Conservation (phyloP, 2,329 filamentous ascomycete species). For the Alternaria incomplexa region DNA sequence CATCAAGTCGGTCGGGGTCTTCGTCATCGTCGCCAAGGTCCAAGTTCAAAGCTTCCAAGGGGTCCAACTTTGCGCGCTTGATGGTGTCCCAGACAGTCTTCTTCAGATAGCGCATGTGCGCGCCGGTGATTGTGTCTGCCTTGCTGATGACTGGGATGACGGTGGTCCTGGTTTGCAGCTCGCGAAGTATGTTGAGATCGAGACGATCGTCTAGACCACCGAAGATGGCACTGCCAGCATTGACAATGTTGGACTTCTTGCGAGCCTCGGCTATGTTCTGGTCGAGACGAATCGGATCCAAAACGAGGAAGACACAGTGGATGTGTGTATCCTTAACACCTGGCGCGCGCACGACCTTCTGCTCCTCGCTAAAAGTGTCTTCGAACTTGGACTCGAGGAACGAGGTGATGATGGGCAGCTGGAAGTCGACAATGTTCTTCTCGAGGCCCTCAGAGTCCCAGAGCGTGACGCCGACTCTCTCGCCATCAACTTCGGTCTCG, state of each 20-base stretch:
- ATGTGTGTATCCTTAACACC: slow-evolving; percentile 96
- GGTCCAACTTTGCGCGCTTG: slow-evolving; percentile 84
- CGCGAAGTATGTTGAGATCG: slow-evolving; percentile 87
- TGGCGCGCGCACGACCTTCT: slow-evolving; percentile 93
- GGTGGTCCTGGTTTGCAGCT: slow-evolving; percentile 89
- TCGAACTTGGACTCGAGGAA: slow-evolving; percentile 99
- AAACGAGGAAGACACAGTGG: slow-evolving; percentile 89
- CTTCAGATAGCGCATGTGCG: slow-evolving; percentile 92
- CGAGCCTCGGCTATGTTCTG: slow-evolving; percentile 73
- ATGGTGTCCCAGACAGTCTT: slow-evolving; percentile 88
- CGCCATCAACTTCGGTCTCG: slow-evolving; percentile 91
- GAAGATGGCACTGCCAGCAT: slow-evolving; percentile 57
- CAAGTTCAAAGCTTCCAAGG: slow-evolving; percentile 82
- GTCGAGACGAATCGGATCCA: slow-evolving; percentile 87
- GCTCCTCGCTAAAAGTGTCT: slow-evolving; percentile 95
- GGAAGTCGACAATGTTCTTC: slow-evolving; percentile 92
- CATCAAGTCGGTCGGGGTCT: slow-evolving; percentile 59
- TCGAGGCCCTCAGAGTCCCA: slow-evolving; percentile 98
- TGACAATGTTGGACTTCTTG: slow-evolving; percentile 59
- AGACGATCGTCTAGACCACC: slow-evolving; percentile 85
- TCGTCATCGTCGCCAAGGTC: slow-evolving; percentile 73
- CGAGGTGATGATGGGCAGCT: slow-evolving; percentile 85
- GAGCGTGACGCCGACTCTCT: slow-evolving; percentile 88
- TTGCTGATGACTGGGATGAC: slow-evolving; percentile 96
- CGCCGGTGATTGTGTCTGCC: slow-evolving; percentile 93